Evolutionary conservation across 257 asterid species (phyloP).

Genomic region (Lycium barbarum): DNA sequence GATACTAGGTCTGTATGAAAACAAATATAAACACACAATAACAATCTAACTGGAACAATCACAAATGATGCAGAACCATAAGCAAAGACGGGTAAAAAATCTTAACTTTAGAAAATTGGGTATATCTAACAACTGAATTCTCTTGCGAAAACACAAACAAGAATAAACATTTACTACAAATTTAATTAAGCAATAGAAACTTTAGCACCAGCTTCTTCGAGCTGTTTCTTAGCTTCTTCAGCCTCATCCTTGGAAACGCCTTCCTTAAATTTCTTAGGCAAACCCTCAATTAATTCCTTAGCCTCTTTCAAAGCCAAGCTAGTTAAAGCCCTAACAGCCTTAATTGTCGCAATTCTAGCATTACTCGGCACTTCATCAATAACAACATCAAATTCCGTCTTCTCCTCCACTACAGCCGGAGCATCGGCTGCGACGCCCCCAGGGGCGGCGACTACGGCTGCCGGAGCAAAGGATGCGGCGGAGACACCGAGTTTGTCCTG

Average conservation of each 20-base stretch:
- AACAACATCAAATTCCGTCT: slow-evolving; percentile 87
- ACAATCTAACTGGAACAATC: neutral
- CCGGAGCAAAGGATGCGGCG: slow-evolving; percentile 90
- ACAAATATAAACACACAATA: neutral
- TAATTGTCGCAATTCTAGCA: slow-evolving; percentile 78
- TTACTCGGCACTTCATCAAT: slow-evolving; percentile 90
- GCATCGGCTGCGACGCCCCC: slow-evolving; percentile 49
- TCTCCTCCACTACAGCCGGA: slow-evolving; percentile 81
- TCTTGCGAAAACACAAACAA: slow-evolving; percentile 1
- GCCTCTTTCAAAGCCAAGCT: slow-evolving; percentile 87
- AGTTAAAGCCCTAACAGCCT: slow-evolving; percentile 89
- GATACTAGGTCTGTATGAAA: neutral
- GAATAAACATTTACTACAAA: slow-evolving; percentile 1
- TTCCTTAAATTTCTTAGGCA: slow-evolving; percentile 94
- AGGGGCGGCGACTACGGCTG: slow-evolving; percentile 55
- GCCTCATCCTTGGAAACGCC: slow-evolving; percentile 87
- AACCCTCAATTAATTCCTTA: slow-evolving; percentile 86
- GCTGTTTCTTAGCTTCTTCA: slow-evolving; percentile 94
- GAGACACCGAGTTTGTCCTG: slow-evolving; percentile 95
- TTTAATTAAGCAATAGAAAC: slow-evolving; percentile 53
- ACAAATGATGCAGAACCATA: neutral
- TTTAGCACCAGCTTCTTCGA: slow-evolving; percentile 88
- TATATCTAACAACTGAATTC: slow-evolving; percentile 31
- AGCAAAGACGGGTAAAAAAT: neutral
- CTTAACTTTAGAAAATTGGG: slow-evolving; percentile 22